phyloP scores from a whole-genome alignment of 805 yeast species.

The Schizosaccharomyces cryophilus region DNA sequence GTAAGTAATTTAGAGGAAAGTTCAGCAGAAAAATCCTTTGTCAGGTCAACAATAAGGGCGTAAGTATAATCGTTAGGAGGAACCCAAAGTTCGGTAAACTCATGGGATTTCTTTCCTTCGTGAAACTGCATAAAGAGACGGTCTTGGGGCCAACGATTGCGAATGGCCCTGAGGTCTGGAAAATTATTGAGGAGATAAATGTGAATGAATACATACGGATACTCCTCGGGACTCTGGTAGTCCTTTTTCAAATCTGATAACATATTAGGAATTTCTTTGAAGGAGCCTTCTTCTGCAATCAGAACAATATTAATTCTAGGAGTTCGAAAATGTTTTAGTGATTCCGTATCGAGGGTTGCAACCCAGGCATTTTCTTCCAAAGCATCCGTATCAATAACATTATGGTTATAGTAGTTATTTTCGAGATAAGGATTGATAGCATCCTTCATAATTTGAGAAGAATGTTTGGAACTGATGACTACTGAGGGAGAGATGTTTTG shows the following conservation, averaged over 20 bases:
- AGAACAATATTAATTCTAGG: neutral
- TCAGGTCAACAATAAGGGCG: neutral
- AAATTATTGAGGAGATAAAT: neutral
- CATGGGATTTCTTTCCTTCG: neutral
- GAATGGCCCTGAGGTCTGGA: neutral
- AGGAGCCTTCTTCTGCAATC: neutral
- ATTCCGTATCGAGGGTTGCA: neutral
- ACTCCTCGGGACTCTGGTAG: neutral
- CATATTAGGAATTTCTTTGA: neutral
- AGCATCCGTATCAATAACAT: neutral
- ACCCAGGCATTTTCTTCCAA: neutral
- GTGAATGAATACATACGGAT: neutral
- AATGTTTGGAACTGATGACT: neutral
- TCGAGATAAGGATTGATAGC: neutral
- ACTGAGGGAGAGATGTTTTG: neutral
- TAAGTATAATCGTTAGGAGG: neutral
- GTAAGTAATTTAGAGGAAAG: neutral
- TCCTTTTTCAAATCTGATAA: neutral
- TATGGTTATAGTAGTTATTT: neutral
- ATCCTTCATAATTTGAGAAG: neutral
- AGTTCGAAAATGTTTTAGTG: neutral
- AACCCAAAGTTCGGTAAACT: neutral
- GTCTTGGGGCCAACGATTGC: neutral
- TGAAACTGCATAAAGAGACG: neutral
- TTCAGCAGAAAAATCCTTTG: neutral